phyloP scores from a whole-genome alignment of 805 yeast species.

The Saccharomyces cerevisiae region DNA sequence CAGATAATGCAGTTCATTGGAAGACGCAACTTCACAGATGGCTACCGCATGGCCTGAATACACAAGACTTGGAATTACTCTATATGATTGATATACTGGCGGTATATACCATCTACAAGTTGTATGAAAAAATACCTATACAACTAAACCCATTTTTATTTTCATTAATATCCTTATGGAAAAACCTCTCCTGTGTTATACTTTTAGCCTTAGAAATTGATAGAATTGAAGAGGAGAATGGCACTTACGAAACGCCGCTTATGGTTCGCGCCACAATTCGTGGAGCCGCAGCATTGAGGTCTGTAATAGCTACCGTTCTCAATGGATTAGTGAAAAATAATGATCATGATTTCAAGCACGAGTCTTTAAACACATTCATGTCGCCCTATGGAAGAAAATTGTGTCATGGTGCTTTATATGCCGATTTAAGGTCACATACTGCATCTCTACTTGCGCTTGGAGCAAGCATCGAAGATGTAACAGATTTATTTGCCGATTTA shows the following conservation, averaged over 20 bases:
- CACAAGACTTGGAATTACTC: conserved; percentile 37
- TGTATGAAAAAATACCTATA: conserved; percentile 31
- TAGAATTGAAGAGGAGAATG: conserved; percentile 39
- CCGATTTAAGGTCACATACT: conserved; percentile 51
- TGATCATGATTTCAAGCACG: conserved; percentile 50
- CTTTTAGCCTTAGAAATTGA: conserved; percentile 55
- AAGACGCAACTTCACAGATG: conserved; percentile 32
- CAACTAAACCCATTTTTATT: conserved; percentile 54
- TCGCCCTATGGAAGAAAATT: conserved; percentile 59
- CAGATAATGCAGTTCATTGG: conserved; percentile 20
- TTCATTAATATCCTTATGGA: conserved; percentile 55
- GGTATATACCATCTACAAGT: conserved; percentile 37
- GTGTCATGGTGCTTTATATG: conserved; percentile 50
- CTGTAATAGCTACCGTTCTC: conserved; percentile 51
- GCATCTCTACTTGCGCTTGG: conserved; percentile 48
- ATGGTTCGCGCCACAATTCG: conserved; percentile 43
- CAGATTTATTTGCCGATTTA: conserved; percentile 45
- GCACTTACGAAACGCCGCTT: conserved; percentile 36
- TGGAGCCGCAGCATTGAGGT: conserved; percentile 58
- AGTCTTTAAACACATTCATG: conserved; percentile 50
- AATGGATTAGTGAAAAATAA: conserved; percentile 40
- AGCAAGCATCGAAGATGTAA: conserved; percentile 39
- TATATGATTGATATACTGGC: conserved; percentile 39
- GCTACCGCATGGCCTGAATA: conserved; percentile 30
- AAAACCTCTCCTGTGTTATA: conserved; percentile 51